These are phyloP conservation scores for Sporisorium exsertum DNA, from an alignment of 1,284 basidiomycete species.

Conservation along the genomic window DNA sequence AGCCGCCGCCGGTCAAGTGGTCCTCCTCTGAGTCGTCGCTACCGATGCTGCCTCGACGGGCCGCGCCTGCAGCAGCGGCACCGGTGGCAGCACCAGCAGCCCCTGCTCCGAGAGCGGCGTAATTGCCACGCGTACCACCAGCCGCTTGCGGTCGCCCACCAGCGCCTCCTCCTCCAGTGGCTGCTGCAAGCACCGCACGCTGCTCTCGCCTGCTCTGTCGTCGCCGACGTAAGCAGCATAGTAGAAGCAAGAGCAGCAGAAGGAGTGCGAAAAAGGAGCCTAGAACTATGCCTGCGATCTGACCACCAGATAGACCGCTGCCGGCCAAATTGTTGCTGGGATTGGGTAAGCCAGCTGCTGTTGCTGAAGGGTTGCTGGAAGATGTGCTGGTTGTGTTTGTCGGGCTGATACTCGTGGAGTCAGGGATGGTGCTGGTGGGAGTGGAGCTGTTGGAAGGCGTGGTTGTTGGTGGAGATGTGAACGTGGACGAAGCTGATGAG, in stretches of 20 bases:
- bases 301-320: conserved; percentile 50
- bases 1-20: conserved; percentile 45
- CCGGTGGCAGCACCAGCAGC: conserved; percentile 9
- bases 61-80: conserved; percentile 21
- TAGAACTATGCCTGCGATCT: conserved; percentile 59
- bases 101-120: conserved; percentile 36
- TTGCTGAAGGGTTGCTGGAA: conserved; percentile 21
- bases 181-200: conserved; percentile 21
- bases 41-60: conserved; percentile 25
- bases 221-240: conserved; percentile 46
- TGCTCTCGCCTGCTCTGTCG: conserved; percentile 18
- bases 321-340: conserved; percentile 6
- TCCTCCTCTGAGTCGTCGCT: conserved; percentile 60
- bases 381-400: not conserved
- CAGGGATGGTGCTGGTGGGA: not conserved
- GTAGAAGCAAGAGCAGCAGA: conserved; percentile 41
- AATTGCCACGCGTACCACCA: conserved; percentile 40
- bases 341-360: conserved; percentile 18
- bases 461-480: conserved; percentile 1
- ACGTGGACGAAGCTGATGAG: not conserved
- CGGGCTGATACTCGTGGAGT: not conserved
- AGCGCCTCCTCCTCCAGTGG: conserved; percentile 21
- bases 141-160: conserved; percentile 14
- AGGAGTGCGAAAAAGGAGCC: conserved; percentile 47
- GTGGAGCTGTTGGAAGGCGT: not conserved